Base-by-base conservation (phyloP, 371 early-diverging fungal genomes). In the Mortierella sp. region DNA sequence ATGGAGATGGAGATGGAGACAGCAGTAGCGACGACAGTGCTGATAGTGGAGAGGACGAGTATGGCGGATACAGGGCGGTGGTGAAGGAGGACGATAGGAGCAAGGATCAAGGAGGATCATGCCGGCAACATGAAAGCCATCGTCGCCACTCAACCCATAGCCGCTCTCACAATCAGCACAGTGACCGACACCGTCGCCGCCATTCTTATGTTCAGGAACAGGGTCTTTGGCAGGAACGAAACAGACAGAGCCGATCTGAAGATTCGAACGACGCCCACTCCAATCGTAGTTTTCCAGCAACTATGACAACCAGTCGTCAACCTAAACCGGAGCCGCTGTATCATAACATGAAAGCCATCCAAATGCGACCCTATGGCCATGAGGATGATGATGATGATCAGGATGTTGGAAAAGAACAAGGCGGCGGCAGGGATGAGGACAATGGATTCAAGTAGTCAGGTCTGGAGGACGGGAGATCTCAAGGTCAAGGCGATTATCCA, bases 291-390 rank as follows among this genome's bases (percentile, higher is more conserved):
- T 4, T 19, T 19, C 34, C 34, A 34, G 26, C 14, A 57, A 57
- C 57, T 26, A 57, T 26, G 26, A 28, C 57, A 13, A 28, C 57
- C 28, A 34, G 28, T 19, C 34, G 19, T 19, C 61, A 0, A 14
- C 44, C 73, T 1, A 50, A 43, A 28, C 44, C n/a, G 37, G 74
- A 59, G 28, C 69, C 69, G 24, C 19, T 34, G 0, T 73, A 73
- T 40, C 69, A 55, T 10, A 73, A 73, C 28, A 80, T 69, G 61
- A 73, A 59, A 1, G 70, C 69, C 26, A 61, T 73, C n/a, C 78
- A 78, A 14, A 72, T 69, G 40, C 71, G 55, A 57, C 80, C 80
- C 19, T 80, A 83, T 61, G 84, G 75, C 61, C 73, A 76, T 40
- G 83, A 82, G n/a, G 73, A 71, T 31, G 76, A 61, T 6, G 57